Conservation (phyloP, 2,329 filamentous ascomycete genomes). For the Diaporthe citriasiana region DNA sequence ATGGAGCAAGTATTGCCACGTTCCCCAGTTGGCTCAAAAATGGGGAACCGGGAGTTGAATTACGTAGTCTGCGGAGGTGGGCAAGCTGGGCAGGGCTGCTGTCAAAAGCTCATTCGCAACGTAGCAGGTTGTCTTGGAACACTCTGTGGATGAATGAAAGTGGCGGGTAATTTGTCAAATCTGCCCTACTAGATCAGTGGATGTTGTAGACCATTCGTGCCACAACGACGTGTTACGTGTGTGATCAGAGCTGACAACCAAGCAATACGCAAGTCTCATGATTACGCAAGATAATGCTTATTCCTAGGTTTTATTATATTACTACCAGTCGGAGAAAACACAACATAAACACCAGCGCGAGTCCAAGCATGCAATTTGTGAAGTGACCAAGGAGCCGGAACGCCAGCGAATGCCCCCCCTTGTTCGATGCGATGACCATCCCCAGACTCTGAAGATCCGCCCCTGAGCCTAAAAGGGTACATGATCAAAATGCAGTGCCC, state of each 20-base stretch:
- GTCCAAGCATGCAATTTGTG: slow-evolving; percentile 27
- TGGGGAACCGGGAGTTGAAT: not conserved
- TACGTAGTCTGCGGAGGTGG: not conserved
- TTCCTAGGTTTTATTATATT: slow-evolving; percentile 1
- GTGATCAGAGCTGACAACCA: not conserved
- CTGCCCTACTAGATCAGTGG: not conserved
- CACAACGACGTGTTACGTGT: too few relatives aligned
- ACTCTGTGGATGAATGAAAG: slow-evolving; percentile 11
- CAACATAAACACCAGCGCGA: not conserved
- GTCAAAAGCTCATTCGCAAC: not conserved
- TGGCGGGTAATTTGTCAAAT: not conserved
- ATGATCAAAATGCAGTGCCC: not conserved
- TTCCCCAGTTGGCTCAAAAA: too few relatives aligned
- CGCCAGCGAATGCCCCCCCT: slow-evolving; percentile 25
- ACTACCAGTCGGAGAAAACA: not conserved
- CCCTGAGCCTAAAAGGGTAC: not conserved
- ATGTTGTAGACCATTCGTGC: too few relatives aligned
- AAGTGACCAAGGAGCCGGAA: not conserved
- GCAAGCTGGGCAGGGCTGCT: not conserved
- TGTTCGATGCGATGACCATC: not conserved
- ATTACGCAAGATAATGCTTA: not conserved
- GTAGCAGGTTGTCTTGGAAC: not conserved
- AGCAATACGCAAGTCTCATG: not conserved
- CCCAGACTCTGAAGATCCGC: not conserved
- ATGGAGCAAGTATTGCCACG: too few relatives aligned